Base-by-base conservation (phyloP, 306 rosid species). In the Myrica gale region DNA sequence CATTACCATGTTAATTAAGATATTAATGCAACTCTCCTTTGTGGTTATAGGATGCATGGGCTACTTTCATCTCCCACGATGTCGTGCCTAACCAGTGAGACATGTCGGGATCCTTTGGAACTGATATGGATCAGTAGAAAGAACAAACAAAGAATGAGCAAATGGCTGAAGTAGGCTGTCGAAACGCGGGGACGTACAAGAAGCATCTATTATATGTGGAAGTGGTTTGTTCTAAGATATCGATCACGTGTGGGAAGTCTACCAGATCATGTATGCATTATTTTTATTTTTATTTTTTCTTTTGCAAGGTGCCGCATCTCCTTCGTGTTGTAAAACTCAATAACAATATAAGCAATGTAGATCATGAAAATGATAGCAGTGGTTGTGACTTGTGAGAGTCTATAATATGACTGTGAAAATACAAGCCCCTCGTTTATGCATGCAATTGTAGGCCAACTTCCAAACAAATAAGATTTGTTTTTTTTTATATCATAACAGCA, bases 41-140 rank as follows among this genome's bases (percentile, higher is more conserved):
- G 76, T 66, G 78, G 39, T 63, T 79, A 75, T 83, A 94, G 98
- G 96, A 90, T 74, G 98, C 98, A 39, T 95, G 98, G 98, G 78
- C 93, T 43, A 76, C 84, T 43, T 95, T 89, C 82, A 79, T 90
- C 76, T 90, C 97, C 70, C 81, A 82, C 87, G 96, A 92, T 75
- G 89, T 89, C 69, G 81, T 76, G 83, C 86, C 71, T 73, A 72
- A 81, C 67, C 75, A 76, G 85, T 1, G 76, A 73, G 61, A 65
- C 10, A 62, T 23, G 32, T 17, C 8, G 70, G 48, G 46, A 44
- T 63, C 58, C 13, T 51, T 72, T n/a, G 74, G 52, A 62, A 52
- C 44, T 77, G 70, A 69, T 23, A 75, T 79, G 5, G 9, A 72
- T 65, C 56, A 68, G 73, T 17, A 68, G 62, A 23, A 55, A 68